phyloP scores from a whole-genome alignment of 116 monocot genomes.

The Dioscorea cayenensis region DNA sequence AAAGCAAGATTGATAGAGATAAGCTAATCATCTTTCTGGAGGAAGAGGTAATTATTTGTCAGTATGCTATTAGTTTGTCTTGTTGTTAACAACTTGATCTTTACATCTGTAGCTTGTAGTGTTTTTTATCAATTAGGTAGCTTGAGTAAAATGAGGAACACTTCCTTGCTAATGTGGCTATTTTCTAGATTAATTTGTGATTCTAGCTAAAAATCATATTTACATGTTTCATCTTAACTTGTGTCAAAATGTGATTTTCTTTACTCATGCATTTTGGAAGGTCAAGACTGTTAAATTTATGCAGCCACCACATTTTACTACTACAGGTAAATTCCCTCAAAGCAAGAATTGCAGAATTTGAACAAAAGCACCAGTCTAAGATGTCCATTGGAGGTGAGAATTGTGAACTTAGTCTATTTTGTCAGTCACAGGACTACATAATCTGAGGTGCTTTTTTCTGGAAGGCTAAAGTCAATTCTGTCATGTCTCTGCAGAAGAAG shows the following conservation, averaged over 20 bases:
- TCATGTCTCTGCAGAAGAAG: slow-evolving; percentile 3
- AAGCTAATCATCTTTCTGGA: slow-evolving; percentile 35
- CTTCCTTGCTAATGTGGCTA: too few relatives aligned
- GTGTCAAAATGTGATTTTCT: neutral
- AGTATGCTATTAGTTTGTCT: neutral
- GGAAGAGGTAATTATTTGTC: slow-evolving; percentile 53
- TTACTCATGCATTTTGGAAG: neutral
- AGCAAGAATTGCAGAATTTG: slow-evolving; percentile 45
- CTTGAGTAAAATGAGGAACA: too few relatives aligned
- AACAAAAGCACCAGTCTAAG: slow-evolving; percentile 13
- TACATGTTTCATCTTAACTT: too few relatives aligned
- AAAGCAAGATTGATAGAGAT: slow-evolving; percentile 32
- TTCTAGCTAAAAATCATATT: too few relatives aligned
- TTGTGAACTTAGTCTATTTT: slow-evolving; percentile 5
- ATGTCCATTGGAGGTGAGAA: slow-evolving; percentile 7
- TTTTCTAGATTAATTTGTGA: too few relatives aligned
- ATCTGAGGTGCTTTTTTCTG: neutral
- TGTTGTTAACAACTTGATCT: too few relatives aligned
- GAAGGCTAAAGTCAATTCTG: neutral
- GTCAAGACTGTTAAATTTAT: neutral
- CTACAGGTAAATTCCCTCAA: slow-evolving; percentile 58
- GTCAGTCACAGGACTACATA: slow-evolving; percentile 3
- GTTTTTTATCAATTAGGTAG: too few relatives aligned
- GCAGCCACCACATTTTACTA: neutral
- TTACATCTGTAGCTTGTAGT: too few relatives aligned